Base-by-base conservation (phyloP, 306 rosid genomes). In the Arachis hypogaea region DNA sequence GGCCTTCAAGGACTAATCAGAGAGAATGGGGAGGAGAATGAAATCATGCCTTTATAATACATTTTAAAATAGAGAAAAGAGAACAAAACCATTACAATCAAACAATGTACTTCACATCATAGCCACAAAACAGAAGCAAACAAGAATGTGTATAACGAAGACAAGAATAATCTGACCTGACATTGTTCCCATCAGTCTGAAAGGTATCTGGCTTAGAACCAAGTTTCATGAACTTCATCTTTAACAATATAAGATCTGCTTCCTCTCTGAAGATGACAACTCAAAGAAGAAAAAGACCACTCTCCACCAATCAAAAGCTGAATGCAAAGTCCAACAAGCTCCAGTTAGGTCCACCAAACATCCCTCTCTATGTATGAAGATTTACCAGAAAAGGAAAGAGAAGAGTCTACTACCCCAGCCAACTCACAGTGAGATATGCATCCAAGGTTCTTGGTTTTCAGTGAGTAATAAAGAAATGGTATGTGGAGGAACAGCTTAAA, bases 181-280 rank as follows among this genome's bases (percentile, higher is more conserved):
- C 92, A 85, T 88, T 88, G 80, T 83, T 93, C 47, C 82, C 92
- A 43, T 92, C 96, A 40, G 81, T 80, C 81, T 88, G 99, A 80
- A 95, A 92, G 29, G 98, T 78, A 77, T 95, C 97, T 22, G 89
- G 88, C 89, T 92, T 95, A 45, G 99, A 92, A 84, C 99, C 99
- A 84, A 95, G 99, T 78, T 92, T 92, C 99, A 95, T 92, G 83
- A 92, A 95, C 96, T 95, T 95, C 99, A 95, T 95, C 85, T 83
- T 85, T 85, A 55, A 63, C 76, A 80, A 78, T 41, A 51, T 64
- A 86, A 77, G 86, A 89, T 86, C 87, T 69, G 71, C 83, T 84
- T 72, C 78, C 78, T 75, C 60, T 60, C 22, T 61, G 28, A 47
- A 11, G 66, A 68, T 59, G 57, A 44, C 7, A 14, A 58, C 75